Evolutionary conservation across 1,284 basidiomycete genomes (phyloP), one percentile per base, ranked within the genome.

Genomic region (Hypsizygus ulmarius): DNA sequence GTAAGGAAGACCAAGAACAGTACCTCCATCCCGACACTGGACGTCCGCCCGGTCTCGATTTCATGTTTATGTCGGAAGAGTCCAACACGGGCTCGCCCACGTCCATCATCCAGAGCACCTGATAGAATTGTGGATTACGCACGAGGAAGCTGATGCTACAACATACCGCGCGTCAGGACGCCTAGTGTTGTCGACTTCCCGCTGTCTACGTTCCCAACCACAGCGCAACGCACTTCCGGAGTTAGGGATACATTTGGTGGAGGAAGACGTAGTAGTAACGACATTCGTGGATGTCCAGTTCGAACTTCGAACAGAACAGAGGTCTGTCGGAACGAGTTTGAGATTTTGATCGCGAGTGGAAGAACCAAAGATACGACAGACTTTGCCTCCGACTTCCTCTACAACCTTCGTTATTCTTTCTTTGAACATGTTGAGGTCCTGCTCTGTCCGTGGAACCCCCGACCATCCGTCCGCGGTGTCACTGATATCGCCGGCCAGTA

Each of bases 31-130:
- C 97, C 96, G 28, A 98, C 92, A 51, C 88, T 93, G 25, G 90
- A 93, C 0, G 96, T 98, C 45, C 97, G 74, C 1, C 97, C 96
- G 8, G 90, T 93, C 71, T 99, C 96, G 53, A 98, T 76, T 68
- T 99, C 96, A 63, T 99, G 96, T 65, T 98, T 97, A 68, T 99
- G 97, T 39, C 96, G 77, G 70, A 98, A 98, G 5, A 99, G 73
- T 2, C 88, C 87, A 6, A 98, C 89, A 43, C 96, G 88, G 1
- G 96, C 95, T 50, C 87, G 84, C 1, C 96, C 96, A 65, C 97
- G 75, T 9, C 96, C 97, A 65, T 99, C 96, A 60, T 99, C 96
- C 48, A 99, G 74, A 1, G 82, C 82, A 36, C 95, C 93, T 83
- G 47, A 16, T n/a, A 33, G 38, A 14, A 51, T 14, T 48, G 41